Conservation (phyloP, 352 stramenopile species). For the Pilasporangium apinafurcum region DNA sequence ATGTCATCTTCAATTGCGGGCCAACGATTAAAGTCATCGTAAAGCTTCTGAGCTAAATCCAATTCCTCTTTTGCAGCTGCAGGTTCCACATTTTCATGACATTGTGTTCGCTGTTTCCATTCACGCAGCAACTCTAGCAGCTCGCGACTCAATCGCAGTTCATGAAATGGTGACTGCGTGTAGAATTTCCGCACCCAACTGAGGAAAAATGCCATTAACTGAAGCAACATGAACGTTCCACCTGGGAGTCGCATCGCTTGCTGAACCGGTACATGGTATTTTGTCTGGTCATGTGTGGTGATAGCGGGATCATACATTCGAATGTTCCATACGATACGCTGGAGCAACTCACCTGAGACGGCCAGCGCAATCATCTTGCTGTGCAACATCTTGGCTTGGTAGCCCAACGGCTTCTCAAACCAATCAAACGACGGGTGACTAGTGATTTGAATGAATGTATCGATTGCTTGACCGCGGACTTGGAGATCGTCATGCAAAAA, state of each 20-base stretch:
- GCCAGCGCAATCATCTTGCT: constrained; percentile 23
- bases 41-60: constrained; percentile 19
- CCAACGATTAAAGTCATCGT: constrained; percentile 36
- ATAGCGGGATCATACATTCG: constrained; percentile 6
- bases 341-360: constrained; percentile 9
- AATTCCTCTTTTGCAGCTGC: no score
- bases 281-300: neutral
- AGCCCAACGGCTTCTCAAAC: constrained; percentile 19
- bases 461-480: constrained; percentile 27
- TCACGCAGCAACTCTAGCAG: constrained; percentile 17
- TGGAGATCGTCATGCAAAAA: constrained; percentile 26
- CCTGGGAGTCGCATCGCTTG: constrained; percentile 6
- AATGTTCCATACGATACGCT: constrained; percentile 17
- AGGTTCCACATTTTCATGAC: constrained; percentile 7
- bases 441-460: constrained; percentile 37
- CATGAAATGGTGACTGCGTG: constrained; percentile 15
- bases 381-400: constrained; percentile 21
- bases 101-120: constrained; percentile 14
- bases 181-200: constrained; percentile 43
- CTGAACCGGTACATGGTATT: neutral
- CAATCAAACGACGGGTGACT: constrained; percentile 29
- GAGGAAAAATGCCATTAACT: constrained; percentile 35
- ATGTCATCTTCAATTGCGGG: constrained; percentile 23
- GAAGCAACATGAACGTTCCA: constrained; percentile 22
- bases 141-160: constrained; percentile 24